phyloP scores from a whole-genome alignment of 768 basidiomycete genomes.

The Tubosaeta brunneosetosa region DNA sequence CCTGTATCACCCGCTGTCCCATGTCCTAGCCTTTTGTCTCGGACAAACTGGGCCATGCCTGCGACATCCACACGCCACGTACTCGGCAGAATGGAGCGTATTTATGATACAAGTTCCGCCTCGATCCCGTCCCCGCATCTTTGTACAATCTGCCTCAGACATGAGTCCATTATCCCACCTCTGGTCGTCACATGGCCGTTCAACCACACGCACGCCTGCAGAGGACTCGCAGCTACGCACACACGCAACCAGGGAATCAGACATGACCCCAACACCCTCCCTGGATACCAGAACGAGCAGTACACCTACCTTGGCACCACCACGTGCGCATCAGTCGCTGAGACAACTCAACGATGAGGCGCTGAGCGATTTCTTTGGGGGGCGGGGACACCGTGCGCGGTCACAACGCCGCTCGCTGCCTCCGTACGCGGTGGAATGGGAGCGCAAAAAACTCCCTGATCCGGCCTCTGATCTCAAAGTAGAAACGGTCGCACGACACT shows the following conservation, averaged over 20 bases:
- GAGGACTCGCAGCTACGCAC: conserved; percentile 19
- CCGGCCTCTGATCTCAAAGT: conserved; percentile 39
- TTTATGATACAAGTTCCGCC: conserved; percentile 16
- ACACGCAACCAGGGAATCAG: conserved; percentile 24
- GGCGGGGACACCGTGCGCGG: conserved; percentile 22
- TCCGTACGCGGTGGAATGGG: conserved; percentile 42
- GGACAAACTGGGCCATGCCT: conserved; percentile 16
- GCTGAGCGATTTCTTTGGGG: conserved; percentile 30
- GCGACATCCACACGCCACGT: conserved; percentile 7
- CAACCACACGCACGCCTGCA: conserved; percentile 8
- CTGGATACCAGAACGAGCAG: conserved; percentile 12
- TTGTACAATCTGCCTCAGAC: neutral
- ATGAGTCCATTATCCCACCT: conserved; percentile 18
- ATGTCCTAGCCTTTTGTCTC: conserved; percentile 26
- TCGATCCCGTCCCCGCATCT: conserved; percentile 6
- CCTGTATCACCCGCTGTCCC: neutral
- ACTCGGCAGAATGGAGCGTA: conserved; percentile 13
- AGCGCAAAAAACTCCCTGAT: conserved; percentile 27
- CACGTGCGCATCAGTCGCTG: conserved; percentile 18
- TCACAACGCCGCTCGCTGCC: conserved; percentile 31
- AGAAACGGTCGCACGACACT: conserved; percentile 51
- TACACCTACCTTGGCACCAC: conserved; percentile 19
- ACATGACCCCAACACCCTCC: conserved; percentile 12
- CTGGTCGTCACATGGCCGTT: conserved; percentile 1
- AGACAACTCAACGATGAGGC: conserved; percentile 29